Evolutionary conservation across 768 basidiomycete genomes (phyloP), one percentile per base, ranked within the genome.

Genomic region (Grammothele lineata): DNA sequence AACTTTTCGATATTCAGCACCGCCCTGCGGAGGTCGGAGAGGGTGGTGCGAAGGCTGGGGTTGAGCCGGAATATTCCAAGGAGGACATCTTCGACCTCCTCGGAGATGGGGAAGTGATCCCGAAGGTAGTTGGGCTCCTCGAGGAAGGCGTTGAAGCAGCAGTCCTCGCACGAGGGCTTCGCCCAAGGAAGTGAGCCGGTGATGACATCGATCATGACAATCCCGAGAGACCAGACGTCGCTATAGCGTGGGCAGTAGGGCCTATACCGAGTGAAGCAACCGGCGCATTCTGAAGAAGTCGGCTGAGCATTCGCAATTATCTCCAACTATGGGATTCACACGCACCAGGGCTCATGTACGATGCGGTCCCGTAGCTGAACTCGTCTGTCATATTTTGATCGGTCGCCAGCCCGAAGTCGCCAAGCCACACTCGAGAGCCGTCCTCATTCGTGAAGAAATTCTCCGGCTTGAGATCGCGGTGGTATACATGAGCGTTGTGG

Each of bases 381-480:
- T 57, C 53, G 10, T 37, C 33, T 27, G 56, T 49, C 17, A 51
- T 38, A 12, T 40, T 43, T 23, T 47, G 48, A 42, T 51, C 51
- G 22, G 60, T 58, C 24, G 60, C 50, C 40, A 62, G 54, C 21
- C 62, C 62, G 57, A 74, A 77, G 63, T 80, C 78, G 22, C 74
- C 69, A 26, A 80, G 55, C 40, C 67, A 66, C 48, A 76, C 65
- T 54, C 62, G 51, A 43, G 58, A 57, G 17, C 72, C 73, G 45
- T 74, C 48, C 71, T 59, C 33, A 66, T 58, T 64, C 50, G 66
- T 69, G 33, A 99, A 81, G 17, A 98, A 85, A 61, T 99, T 99
- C 66, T 99, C 96, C 24, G 96, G 96, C 69, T 99, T 99, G 86
- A 99, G 92, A 65, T 99, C 96, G 33, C 96, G 88, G 68, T 98